Percentiles rank a stretch among this genome's conserved stretches.
Evolutionary conservation across 176 grass and related monocot species (phyloP).

Genomic region (Alloteropsis semialata): DNA sequence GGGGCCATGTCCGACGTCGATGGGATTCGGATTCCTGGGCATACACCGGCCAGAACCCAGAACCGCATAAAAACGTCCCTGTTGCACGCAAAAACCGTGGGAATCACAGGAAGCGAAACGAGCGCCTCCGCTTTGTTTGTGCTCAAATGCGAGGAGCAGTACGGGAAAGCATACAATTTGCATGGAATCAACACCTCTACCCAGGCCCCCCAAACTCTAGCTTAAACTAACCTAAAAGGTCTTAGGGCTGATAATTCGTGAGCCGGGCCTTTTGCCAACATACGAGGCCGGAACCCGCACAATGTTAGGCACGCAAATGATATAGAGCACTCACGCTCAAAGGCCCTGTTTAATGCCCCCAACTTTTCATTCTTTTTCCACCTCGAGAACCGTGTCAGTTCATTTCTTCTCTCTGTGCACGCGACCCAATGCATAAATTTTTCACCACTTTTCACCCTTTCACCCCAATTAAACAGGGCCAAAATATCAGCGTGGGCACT

Average conservation of each 20-base stretch:
- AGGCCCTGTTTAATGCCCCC: too few relatives aligned
- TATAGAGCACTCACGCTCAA: background rate
- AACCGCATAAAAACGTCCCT: background rate
- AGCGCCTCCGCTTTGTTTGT: background rate
- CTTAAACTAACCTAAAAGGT: background rate
- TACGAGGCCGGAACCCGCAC: background rate
- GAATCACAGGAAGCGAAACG: background rate
- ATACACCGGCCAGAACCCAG: background rate
- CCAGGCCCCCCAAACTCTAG: too few relatives aligned
- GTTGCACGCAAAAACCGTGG: background rate
- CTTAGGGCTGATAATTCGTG: background rate
- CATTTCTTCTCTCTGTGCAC: too few relatives aligned
- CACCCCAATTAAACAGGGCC: too few relatives aligned
- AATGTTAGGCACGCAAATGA: slow-evolving; percentile 23
- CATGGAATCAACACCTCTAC: background rate
- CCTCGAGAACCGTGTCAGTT: too few relatives aligned
- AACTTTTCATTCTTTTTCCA: too few relatives aligned
- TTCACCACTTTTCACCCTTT: too few relatives aligned
- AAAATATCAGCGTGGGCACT: background rate
- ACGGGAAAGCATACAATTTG: background rate
- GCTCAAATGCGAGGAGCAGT: background rate
- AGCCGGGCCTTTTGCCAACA: background rate
- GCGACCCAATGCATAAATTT: too few relatives aligned
- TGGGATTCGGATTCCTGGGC: background rate
- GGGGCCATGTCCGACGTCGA: too few relatives aligned